Percentiles rank a stretch among this genome's conserved stretches.
Evolutionary conservation across 2,329 filamentous ascomycete species (phyloP).

Genomic region (Paracoccidioides brasiliensis): DNA sequence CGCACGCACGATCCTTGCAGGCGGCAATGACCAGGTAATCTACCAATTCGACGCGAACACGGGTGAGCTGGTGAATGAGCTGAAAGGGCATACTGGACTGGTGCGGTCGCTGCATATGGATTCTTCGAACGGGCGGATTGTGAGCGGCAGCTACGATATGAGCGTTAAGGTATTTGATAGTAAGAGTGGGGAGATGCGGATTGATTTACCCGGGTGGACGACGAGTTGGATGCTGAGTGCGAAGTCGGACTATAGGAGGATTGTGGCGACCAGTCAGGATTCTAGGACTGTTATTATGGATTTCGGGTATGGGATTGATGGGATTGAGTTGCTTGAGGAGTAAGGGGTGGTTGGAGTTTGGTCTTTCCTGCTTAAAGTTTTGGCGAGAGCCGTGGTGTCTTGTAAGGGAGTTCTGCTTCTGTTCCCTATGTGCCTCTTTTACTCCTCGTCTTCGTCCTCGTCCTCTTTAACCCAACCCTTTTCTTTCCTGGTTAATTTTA

Average conservation of each 20-base stretch:
- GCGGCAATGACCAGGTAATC: slow-evolving; percentile 89
- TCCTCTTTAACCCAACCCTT: background rate
- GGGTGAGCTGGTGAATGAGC: slow-evolving; percentile 66
- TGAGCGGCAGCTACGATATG: slow-evolving; percentile 89
- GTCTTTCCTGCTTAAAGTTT: background rate
- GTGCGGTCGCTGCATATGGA: slow-evolving; percentile 88
- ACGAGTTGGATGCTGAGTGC: slow-evolving; percentile 93
- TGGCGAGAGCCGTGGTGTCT: background rate
- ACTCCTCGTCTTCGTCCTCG: background rate
- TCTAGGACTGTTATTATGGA: slow-evolving; percentile 87
- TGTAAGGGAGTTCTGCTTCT: background rate
- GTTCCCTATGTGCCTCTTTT: background rate
- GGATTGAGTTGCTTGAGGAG: slow-evolving; percentile 39
- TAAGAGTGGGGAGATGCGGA: slow-evolving; percentile 60
- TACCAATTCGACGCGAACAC: slow-evolving; percentile 93
- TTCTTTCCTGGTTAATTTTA: background rate
- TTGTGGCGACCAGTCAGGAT: slow-evolving; percentile 90
- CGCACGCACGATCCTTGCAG: slow-evolving; percentile 81
- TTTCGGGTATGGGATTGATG: slow-evolving; percentile 51
- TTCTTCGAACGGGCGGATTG: slow-evolving; percentile 67
- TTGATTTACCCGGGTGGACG: slow-evolving; percentile 89
- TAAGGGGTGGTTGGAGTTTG: slow-evolving; percentile 10
- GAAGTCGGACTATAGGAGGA: slow-evolving; percentile 87
- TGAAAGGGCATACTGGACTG: slow-evolving; percentile 70
- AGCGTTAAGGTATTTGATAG: slow-evolving; percentile 93